Percentiles rank a stretch among this genome's conserved stretches.
Conservation (phyloP, 768 basidiomycete species). For the Russula dissimulans region DNA sequence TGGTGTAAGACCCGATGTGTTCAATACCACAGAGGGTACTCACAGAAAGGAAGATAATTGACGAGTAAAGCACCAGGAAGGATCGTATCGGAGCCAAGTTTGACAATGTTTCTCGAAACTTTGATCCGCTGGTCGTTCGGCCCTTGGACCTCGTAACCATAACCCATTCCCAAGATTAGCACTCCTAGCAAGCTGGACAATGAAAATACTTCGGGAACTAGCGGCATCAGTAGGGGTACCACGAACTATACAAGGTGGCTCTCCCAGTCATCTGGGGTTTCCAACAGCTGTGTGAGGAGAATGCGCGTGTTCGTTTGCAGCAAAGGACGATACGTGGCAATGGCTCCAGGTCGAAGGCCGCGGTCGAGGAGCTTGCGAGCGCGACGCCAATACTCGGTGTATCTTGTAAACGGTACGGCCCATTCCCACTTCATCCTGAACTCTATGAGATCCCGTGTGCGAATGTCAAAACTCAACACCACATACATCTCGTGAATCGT, state of each 20-base stretch:
- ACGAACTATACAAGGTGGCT: conserved; percentile 1
- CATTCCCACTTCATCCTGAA: background rate
- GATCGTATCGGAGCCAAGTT: background rate
- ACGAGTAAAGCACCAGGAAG: background rate
- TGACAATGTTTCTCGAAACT: background rate
- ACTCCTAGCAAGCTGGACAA: background rate
- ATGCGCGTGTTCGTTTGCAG: background rate
- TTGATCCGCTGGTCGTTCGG: background rate
- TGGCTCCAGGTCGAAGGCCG: background rate
- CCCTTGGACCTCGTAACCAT: conserved; percentile 3
- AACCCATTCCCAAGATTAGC: background rate
- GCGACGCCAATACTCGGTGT: background rate
- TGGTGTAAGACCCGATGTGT: background rate
- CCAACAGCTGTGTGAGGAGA: background rate
- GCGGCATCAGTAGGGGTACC: background rate
- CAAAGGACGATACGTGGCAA: background rate
- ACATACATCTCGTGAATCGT: background rate
- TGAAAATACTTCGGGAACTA: background rate
- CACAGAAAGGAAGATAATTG: too few relatives aligned
- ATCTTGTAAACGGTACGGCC: background rate
- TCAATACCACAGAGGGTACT: too few relatives aligned
- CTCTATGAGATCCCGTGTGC: background rate
- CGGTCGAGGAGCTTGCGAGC: background rate
- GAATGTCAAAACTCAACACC: too few relatives aligned
- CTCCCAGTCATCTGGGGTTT: background rate